phyloP scores from a whole-genome alignment of 208 protist genomes.

The Angomonas ambiguus region DNA sequence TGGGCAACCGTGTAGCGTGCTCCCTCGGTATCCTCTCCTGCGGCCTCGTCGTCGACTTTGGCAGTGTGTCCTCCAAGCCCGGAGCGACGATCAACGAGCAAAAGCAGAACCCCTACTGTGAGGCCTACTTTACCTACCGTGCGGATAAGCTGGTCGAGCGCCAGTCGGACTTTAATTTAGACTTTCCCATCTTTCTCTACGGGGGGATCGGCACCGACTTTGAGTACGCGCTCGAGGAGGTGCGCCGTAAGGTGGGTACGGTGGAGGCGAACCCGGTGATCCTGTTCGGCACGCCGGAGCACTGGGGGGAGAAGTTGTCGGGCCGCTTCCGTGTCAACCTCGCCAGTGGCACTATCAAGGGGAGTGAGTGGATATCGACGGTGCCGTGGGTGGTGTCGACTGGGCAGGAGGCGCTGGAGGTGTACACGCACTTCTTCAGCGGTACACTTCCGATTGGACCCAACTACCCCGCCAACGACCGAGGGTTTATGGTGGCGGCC shows the following conservation, averaged over 20 bases:
- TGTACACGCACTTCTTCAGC: slow-evolving; percentile 84
- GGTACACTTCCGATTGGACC: slow-evolving; percentile 73
- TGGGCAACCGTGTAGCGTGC: slow-evolving; percentile 90
- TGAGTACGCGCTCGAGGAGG: slow-evolving; percentile 92
- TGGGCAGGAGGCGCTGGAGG: slow-evolving; percentile 80
- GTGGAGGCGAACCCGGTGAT: slow-evolving; percentile 79
- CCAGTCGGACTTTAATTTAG: slow-evolving; percentile 92
- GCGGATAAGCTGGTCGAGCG: slow-evolving; percentile 90
- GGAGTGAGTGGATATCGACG: slow-evolving; percentile 91
- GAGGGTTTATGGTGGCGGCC: slow-evolving; percentile 83
- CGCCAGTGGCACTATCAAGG: slow-evolving; percentile 79
- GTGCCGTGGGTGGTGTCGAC: slow-evolving; percentile 84
- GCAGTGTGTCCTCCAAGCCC: slow-evolving; percentile 70
- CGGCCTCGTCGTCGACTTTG: slow-evolving; percentile 90
- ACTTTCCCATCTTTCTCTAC: slow-evolving; percentile 91
- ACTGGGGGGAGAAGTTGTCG: slow-evolving; percentile 83
- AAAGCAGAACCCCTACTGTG: slow-evolving; percentile 86
- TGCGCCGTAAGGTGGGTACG: slow-evolving; percentile 90
- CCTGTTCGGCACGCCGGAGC: slow-evolving; percentile 74
- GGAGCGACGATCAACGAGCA: slow-evolving; percentile 92
- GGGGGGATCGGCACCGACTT: slow-evolving; percentile 93
- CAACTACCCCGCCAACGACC: slow-evolving; percentile 56
- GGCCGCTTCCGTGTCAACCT: slow-evolving; percentile 74
- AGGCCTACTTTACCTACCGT: slow-evolving; percentile 91
- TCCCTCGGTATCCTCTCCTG: slow-evolving; percentile 88